Evolutionary conservation across 208 protist genomes (phyloP), one percentile per base, ranked within the genome.

Genomic region (Trypanosoma cruzi): DNA sequence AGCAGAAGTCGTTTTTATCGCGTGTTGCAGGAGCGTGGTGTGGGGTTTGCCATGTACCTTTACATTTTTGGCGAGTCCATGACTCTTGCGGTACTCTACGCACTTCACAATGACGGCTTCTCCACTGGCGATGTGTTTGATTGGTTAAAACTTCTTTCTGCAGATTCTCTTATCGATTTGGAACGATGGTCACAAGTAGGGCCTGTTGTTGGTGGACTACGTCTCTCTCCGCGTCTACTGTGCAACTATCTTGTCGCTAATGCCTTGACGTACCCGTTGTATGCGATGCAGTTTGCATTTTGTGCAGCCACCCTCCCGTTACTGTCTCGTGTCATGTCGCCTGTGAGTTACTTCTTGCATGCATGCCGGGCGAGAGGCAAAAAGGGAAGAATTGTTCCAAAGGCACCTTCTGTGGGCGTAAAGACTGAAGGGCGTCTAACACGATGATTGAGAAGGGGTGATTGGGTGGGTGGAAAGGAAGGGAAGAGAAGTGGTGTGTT

Each of bases 171-270:
- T 28, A 32, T 75, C 0, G 79, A 91, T 40, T 64, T 75, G 2
- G 82, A 89, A 18, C 29, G 54, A 20, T 81, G 74, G 53, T 56
- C 88, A 52, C 69, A 91, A 26, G 52, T 68, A 2, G 85, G 85
- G 36, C 79, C 81, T 2, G 60, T 64, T 13, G 60, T 95, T 22
- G 78, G 72, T 8, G 82, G 79, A 18, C 8, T 89, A 18, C 73
- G 71, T 26, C 72, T 93, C 24, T 88, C 85, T 0, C 79, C 78
- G 7, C 80, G 85, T 8, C 69, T 96, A 34, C 29, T 92, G 7
- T 29, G 88, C 2, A 88, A 96, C 74, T 93, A 93, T 60, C n/a
- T 86, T 14, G 29, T 86, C 13, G 87, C 75, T 5, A 93, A 90
- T 52, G 56, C 46, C 14, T 71, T 84, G 50, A 87, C 64, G 8